phyloP scores from a whole-genome alignment of 108 stramenopile species.

The Conticribra weissflogii region DNA sequence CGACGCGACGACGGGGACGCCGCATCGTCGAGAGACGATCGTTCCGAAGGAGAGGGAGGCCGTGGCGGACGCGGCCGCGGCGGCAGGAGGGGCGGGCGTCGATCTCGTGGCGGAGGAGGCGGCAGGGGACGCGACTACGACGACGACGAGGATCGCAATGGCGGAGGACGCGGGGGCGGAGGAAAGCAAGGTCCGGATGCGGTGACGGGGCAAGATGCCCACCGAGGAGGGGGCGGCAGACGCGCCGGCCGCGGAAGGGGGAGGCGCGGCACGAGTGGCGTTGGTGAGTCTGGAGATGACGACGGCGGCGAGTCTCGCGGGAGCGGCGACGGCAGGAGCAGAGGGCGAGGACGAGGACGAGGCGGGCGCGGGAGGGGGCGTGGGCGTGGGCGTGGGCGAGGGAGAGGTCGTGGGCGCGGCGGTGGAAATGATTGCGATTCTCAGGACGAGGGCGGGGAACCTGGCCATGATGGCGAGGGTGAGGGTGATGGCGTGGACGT shows the following conservation, averaged over 20 bases:
- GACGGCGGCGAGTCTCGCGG: background rate
- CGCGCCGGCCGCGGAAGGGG: background rate
- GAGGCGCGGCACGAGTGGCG: background rate
- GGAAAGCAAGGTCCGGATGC: background rate
- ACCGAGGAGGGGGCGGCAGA: background rate
- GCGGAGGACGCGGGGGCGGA: too few species aligned
- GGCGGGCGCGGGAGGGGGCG: conserved; percentile 12
- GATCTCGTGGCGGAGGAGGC: too few species aligned
- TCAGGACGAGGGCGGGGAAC: too few species aligned
- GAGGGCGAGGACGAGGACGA: conserved; percentile 2
- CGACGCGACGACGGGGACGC: too few species aligned
- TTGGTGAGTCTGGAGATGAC: background rate
- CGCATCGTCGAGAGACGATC: too few species aligned
- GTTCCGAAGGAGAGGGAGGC: too few species aligned
- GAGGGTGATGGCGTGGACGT: conserved; percentile 24
- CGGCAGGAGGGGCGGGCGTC: too few species aligned
- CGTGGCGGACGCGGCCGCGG: too few species aligned
- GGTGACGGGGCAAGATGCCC: background rate
- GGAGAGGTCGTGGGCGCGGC: conserved; percentile 11
- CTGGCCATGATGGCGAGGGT: too few species aligned
- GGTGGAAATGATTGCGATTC: conserved; percentile 10
- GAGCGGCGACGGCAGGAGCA: background rate
- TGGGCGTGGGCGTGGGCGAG: background rate
- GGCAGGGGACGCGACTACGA: too few species aligned
- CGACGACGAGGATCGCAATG: too few species aligned